Conservation (phyloP, 768 basidiomycete species). For the Podaxis rugospora region DNA sequence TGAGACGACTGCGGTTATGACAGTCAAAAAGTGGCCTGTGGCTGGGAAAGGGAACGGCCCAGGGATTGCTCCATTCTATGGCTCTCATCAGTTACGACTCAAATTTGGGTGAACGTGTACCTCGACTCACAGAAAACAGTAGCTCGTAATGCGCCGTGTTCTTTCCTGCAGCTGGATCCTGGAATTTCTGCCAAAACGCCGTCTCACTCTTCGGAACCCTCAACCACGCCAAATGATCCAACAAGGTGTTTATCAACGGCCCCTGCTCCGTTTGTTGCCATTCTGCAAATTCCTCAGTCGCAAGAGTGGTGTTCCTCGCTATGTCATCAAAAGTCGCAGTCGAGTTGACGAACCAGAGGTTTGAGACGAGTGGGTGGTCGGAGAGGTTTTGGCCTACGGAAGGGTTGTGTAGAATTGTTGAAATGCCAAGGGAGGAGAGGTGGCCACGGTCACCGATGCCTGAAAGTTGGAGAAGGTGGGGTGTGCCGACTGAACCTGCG, state of each 20-base stretch:
- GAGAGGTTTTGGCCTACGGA: slow-evolving; percentile 19
- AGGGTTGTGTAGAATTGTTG: slow-evolving; percentile 14
- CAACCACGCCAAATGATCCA: slow-evolving; percentile 22
- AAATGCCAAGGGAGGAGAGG: slow-evolving; percentile 13
- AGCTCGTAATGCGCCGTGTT: slow-evolving; percentile 27
- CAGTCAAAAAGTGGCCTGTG: slow-evolving; percentile 18
- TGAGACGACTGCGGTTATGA: slow-evolving; percentile 18
- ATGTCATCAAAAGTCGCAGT: background rate
- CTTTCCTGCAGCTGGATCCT: slow-evolving; percentile 26
- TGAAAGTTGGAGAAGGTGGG: slow-evolving; percentile 19
- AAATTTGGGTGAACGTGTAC: background rate
- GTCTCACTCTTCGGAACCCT: slow-evolving; percentile 22
- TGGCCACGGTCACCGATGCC: slow-evolving; percentile 17
- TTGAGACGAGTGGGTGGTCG: slow-evolving; percentile 13
- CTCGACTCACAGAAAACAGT: slow-evolving; percentile 19
- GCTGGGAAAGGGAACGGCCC: slow-evolving; percentile 13
- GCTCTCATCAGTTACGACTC: background rate
- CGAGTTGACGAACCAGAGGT: slow-evolving; percentile 6
- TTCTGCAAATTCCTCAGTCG: background rate
- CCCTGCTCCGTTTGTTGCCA: slow-evolving; percentile 14
- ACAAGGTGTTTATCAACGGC: slow-evolving; percentile 18
- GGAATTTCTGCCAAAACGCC: slow-evolving; percentile 7
- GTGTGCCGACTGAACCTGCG: slow-evolving; percentile 17
- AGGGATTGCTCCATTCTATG: slow-evolving; percentile 1
- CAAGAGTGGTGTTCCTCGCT: background rate